Evolutionary conservation across 192 early-diverging fungal species (phyloP).

Genomic region (Geranomyces variabilis): DNA sequence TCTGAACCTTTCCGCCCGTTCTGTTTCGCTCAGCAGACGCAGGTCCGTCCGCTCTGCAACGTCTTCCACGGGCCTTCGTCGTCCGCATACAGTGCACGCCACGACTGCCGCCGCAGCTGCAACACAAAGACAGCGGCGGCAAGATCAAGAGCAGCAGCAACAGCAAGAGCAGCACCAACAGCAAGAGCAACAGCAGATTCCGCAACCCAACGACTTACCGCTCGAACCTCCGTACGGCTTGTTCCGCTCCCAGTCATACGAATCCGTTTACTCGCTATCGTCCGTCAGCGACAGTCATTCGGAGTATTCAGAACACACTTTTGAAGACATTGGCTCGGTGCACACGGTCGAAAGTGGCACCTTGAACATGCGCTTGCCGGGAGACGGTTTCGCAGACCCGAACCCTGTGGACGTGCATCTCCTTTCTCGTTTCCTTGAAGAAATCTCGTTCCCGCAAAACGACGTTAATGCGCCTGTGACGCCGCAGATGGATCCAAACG

Average conservation of each 20-base stretch:
- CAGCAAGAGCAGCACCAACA: neutral
- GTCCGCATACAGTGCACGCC: neutral
- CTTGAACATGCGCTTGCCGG: neutral
- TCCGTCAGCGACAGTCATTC: slow-evolving; percentile 24
- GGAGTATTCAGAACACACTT: slow-evolving; percentile 15
- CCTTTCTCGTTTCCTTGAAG: slow-evolving; percentile 18
- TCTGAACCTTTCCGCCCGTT: neutral
- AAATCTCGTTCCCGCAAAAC: slow-evolving; percentile 21
- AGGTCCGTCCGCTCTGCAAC: slow-evolving; percentile 4
- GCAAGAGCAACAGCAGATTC: neutral
- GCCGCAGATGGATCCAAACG: too few species aligned
- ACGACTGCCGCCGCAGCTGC: neutral
- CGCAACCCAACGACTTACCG: neutral
- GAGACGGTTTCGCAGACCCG: neutral
- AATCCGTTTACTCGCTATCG: slow-evolving; percentile 21
- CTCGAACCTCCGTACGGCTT: neutral
- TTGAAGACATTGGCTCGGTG: slow-evolving; percentile 12
- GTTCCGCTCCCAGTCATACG: slow-evolving; percentile 14
- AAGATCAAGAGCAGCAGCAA: neutral
- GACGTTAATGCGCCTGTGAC: neutral
- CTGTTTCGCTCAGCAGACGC: slow-evolving; percentile 4
- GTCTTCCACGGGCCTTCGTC: neutral
- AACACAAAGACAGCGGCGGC: neutral
- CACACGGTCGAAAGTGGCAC: neutral
- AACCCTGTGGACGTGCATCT: slow-evolving; percentile 33